Base-by-base conservation (phyloP, 257 asterid genomes). In the Capsicum rhomboideum region DNA sequence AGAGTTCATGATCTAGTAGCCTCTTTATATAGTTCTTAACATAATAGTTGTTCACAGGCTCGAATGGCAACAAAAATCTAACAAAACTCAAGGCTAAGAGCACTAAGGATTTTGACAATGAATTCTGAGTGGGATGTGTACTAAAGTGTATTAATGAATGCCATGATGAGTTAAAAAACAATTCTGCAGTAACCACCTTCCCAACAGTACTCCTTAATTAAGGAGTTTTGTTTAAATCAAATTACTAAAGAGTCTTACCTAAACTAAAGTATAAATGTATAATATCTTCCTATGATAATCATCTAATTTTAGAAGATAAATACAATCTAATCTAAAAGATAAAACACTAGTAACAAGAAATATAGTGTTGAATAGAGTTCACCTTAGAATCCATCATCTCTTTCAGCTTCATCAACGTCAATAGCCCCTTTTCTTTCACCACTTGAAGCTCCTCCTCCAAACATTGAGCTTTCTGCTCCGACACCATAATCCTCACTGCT, bases 381-480 rank as follows among this genome's bases (percentile, higher is more conserved):
- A 95, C 99, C 98, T 94, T 91, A 83, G 86, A 56, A 86, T 93
- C 98, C 99, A 92, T 93, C 94, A 91, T 93, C 75, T 90, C 91
- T 86, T 93, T 95, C 61, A 94, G 90, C 67, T 93, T 92, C 55
- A 91, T 82, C 77, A 94, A 87, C 91, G 89, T 90, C 80, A 96
- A 86, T 79, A 92, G 54, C 11, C 91, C 93, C 85, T 94, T 97
- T 58, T 92, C 95, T 85, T 90, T 93, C 42, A 91, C 90, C 83
- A 88, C 83, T 86, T 92, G 88, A 77, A 91, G 89, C 92, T 94
- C 95, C n/a, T 89, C 87, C 88, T 89, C 90, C 85, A 88, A 91
- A 87, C 86, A 82, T 56, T 83, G 89, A 6, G 93, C 94, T 84
- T 89, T 91, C 88, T 83, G 90, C 78, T 94, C 98, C n/a, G 95